Conservation (phyloP, 164 flowering plant genomes). For the Aristolochia fimbriata region DNA sequence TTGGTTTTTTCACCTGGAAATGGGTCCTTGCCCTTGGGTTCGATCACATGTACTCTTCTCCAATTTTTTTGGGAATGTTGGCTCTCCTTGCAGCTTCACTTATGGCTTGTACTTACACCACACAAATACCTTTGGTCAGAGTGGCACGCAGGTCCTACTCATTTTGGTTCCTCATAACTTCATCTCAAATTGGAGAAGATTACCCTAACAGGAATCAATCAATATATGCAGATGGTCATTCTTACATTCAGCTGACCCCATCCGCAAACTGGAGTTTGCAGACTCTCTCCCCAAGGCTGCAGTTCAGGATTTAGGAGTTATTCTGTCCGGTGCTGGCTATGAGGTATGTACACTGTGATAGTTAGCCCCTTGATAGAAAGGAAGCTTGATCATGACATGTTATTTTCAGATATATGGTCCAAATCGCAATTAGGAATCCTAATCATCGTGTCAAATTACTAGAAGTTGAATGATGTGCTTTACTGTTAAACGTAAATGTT, state of each 20-base stretch:
- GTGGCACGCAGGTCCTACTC: slow-evolving; percentile 80
- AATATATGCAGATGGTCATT: slow-evolving; percentile 69
- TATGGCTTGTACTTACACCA: slow-evolving; percentile 98
- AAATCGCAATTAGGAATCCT: too few relatives aligned
- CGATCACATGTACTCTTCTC: slow-evolving; percentile 92
- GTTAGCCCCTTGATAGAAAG: not conserved
- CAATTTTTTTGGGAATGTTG: slow-evolving; percentile 74
- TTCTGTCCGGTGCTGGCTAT: slow-evolving; percentile 91
- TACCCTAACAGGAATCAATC: slow-evolving; percentile 14
- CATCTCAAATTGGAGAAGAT: slow-evolving; percentile 13
- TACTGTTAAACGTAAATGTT: too few relatives aligned
- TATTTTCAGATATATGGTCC: too few relatives aligned
- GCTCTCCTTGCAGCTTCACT: slow-evolving; percentile 74
- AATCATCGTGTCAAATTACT: too few relatives aligned
- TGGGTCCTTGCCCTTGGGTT: slow-evolving; percentile 81
- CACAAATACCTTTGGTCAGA: slow-evolving; percentile 88
- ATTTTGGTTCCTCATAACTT: slow-evolving; percentile 7
- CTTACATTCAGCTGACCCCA: slow-evolving; percentile 50
- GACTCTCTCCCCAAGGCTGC: slow-evolving; percentile 73
- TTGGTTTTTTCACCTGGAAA: slow-evolving; percentile 88
- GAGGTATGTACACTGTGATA: slow-evolving; percentile 39
- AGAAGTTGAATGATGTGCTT: too few relatives aligned
- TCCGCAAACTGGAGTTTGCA: slow-evolving; percentile 68
- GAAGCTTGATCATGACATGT: too few relatives aligned
- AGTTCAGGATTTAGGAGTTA: slow-evolving; percentile 69